Percentiles rank a stretch among this genome's conserved stretches.
phyloP scores from a whole-genome alignment of 2,329 filamentous ascomycete genomes.

The Aspergillus terreus region DNA sequence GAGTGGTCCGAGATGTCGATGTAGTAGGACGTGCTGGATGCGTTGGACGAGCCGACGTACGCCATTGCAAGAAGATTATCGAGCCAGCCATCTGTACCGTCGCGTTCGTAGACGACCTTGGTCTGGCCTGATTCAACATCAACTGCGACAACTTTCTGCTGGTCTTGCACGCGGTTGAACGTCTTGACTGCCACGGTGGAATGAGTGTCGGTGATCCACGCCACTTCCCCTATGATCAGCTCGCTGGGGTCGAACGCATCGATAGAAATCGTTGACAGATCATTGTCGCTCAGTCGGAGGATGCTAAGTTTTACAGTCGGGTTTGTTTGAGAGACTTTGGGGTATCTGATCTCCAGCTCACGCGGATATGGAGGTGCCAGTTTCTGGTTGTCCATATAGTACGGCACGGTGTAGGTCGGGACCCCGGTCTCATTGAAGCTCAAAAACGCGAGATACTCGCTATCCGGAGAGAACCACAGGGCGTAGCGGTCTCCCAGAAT shows the following conservation, averaged over 20 bases:
- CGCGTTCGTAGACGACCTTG: slow-evolving; percentile 52
- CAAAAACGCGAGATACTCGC: slow-evolving; percentile 79
- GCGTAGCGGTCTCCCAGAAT: slow-evolving; percentile 72
- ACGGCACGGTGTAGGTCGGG: slow-evolving; percentile 61
- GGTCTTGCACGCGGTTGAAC: slow-evolving; percentile 66
- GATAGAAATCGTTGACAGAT: slow-evolving; percentile 48
- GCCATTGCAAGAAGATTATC: slow-evolving; percentile 47
- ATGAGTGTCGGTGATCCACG: slow-evolving; percentile 63
- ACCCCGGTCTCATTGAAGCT: slow-evolving; percentile 77
- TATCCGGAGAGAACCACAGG: slow-evolving; percentile 88
- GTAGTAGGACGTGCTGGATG: slow-evolving; percentile 49
- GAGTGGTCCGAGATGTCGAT: slow-evolving; percentile 64
- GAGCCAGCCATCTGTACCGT: slow-evolving; percentile 60
- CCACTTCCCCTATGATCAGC: slow-evolving; percentile 63
- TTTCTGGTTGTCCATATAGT: slow-evolving; percentile 59
- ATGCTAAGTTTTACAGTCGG: slow-evolving; percentile 61
- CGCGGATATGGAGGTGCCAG: slow-evolving; percentile 59
- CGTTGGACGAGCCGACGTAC: slow-evolving; percentile 41
- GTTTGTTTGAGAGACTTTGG: slow-evolving; percentile 66
- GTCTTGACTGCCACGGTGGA: slow-evolving; percentile 61
- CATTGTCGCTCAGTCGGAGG: slow-evolving; percentile 49
- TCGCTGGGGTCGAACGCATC: slow-evolving; percentile 59
- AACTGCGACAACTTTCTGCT: slow-evolving; percentile 60
- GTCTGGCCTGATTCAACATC: slow-evolving; percentile 48
- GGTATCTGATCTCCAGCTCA: slow-evolving; percentile 63